phyloP scores from a whole-genome alignment of 106 monocot species.

The Dioscorea alata region DNA sequence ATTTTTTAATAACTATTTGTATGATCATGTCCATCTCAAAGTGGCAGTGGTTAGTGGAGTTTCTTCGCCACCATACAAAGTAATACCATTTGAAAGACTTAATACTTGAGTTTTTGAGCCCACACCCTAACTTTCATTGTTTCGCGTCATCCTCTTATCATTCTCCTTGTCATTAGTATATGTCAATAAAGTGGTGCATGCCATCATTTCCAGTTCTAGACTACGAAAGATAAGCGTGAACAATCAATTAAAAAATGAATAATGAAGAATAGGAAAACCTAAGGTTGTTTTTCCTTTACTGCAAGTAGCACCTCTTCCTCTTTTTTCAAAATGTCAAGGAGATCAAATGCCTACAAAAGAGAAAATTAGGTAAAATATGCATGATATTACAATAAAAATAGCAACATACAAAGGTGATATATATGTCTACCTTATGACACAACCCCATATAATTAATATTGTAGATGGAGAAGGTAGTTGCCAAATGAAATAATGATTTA shows the following conservation, averaged over 20 bases:
- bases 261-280: slow-evolving; percentile 30
- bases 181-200: no score
- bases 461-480: no score
- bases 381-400: no score
- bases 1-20: no score
- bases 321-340: slow-evolving; percentile 91
- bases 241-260: no score
- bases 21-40: not conserved
- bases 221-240: no score
- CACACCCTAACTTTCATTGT: no score
- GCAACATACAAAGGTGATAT: not conserved
- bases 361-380: slow-evolving; percentile 4
- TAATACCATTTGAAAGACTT: not conserved
- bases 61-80: not conserved
- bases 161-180: slow-evolving; percentile 12
- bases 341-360: slow-evolving; percentile 73
- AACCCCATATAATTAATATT: no score
- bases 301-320: slow-evolving; percentile 94
- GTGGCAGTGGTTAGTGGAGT: not conserved
- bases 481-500: no score
- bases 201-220: no score
- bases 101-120: no score
- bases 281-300: slow-evolving; percentile 58
- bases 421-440: not conserved
- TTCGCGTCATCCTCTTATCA: slow-evolving; percentile 11